Evolutionary conservation across 2,329 filamentous ascomycete species (phyloP).

Genomic region (Calonectria pseudoreteaudii): DNA sequence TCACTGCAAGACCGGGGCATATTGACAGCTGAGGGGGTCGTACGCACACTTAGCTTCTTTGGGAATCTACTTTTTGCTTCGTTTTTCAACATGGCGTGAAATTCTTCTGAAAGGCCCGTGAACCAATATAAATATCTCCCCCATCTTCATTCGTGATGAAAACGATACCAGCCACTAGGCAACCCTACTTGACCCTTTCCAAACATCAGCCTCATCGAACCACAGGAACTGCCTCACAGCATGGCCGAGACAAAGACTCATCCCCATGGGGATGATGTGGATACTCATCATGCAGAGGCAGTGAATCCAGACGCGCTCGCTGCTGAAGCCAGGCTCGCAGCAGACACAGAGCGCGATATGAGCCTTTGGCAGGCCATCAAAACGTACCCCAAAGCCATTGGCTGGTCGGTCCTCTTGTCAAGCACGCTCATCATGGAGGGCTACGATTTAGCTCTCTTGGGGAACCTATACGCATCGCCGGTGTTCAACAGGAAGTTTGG

Average conservation of each 20-base stretch:
- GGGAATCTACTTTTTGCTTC: background rate
- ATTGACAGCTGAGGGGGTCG: background rate
- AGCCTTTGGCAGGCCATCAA: constrained; percentile 53
- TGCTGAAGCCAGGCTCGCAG: constrained; percentile 54
- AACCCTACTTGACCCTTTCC: too few species aligned
- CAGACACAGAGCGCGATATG: constrained; percentile 56
- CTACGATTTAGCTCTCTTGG: constrained; percentile 63
- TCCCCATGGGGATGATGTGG: constrained; percentile 32
- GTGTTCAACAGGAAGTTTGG: constrained; percentile 61
- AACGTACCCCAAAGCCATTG: constrained; percentile 60
- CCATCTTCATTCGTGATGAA: background rate
- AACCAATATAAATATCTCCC: constrained; percentile 14
- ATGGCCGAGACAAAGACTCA: constrained; percentile 40
- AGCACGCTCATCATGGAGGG: constrained; percentile 63
- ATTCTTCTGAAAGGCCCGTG: background rate
- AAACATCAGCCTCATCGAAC: background rate
- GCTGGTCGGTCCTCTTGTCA: constrained; percentile 59
- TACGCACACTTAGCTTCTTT: background rate
- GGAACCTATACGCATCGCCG: constrained; percentile 61
- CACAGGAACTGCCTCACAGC: background rate
- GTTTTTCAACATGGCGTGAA: background rate
- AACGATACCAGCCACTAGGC: background rate
- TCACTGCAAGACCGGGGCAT: background rate
- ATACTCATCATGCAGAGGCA: constrained; percentile 42
- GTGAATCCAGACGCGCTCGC: constrained; percentile 41